Percentiles rank a stretch among this genome's conserved stretches.
These are phyloP conservation scores for Solanum medicagineum DNA, from an alignment of 257 asterid species.

Conservation along the genomic window DNA sequence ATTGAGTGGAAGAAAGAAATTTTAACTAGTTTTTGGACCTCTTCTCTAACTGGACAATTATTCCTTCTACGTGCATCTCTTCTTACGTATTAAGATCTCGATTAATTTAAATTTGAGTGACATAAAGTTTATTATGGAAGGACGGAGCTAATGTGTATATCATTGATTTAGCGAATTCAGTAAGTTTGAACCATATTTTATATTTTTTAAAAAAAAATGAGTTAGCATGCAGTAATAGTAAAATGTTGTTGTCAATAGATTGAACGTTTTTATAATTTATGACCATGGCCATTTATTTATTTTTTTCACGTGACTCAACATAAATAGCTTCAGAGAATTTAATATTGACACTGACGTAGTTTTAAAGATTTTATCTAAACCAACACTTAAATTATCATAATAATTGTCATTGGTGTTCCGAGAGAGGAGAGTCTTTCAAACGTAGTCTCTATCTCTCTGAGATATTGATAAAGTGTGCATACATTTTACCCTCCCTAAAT, in stretches of 20 bases:
- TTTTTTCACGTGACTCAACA: not conserved
- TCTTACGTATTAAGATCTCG: not conserved
- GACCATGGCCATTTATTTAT: not conserved
- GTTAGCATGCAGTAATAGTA: not conserved
- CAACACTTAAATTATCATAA: not conserved
- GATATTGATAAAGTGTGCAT: too few species aligned
- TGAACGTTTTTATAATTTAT: not conserved
- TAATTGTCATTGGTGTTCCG: not conserved
- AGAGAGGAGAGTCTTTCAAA: too few species aligned
- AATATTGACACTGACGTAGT: not conserved
- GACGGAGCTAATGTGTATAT: fast-evolving
- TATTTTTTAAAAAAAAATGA: not conserved
- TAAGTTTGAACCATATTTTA: too few species aligned
- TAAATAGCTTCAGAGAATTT: not conserved
- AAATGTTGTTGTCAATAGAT: not conserved
- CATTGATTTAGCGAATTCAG: too few species aligned
- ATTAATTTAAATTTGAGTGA: too few species aligned
- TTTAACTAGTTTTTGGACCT: constrained; percentile 4
- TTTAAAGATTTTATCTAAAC: not conserved
- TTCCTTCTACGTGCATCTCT: not conserved
- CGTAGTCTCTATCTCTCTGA: too few species aligned
- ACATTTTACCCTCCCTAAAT: too few species aligned
- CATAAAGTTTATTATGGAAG: fast-evolving
- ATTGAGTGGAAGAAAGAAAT: constrained; percentile 9
- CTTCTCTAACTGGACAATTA: constrained; percentile 10